A percentile compares a stretch with the other conserved stretches of the same genome.
These are phyloP conservation scores for Scutellaria galericulata DNA, from an alignment of 257 asterid species.

Conservation along the genomic window DNA sequence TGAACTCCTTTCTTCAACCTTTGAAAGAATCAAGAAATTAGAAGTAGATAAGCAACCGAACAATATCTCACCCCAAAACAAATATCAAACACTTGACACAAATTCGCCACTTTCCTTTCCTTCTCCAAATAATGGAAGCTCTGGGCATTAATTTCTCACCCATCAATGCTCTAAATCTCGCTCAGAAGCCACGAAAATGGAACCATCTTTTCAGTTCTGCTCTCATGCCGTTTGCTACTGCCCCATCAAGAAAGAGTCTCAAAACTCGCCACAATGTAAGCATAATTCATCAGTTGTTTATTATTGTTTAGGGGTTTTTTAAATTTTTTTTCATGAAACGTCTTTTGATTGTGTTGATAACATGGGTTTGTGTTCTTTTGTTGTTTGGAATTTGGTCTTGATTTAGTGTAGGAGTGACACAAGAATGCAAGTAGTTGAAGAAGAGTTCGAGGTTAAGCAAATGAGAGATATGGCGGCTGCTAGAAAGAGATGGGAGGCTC, in stretches of 20 bases:
- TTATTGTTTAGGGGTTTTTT: neutral
- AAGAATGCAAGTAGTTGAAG: constrained; percentile 81
- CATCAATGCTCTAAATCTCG: constrained; percentile 42
- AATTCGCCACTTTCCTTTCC: constrained; percentile 14
- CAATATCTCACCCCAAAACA: neutral
- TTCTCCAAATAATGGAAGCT: constrained; percentile 54
- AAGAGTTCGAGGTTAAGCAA: constrained; percentile 93
- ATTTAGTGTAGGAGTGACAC: constrained; percentile 49
- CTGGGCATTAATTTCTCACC: constrained; percentile 51
- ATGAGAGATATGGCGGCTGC: constrained; percentile 98
- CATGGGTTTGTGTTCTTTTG: constrained; percentile 22
- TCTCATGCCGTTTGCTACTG: constrained; percentile 36
- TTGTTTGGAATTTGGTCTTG: constrained; percentile 30
- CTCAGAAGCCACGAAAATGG: constrained; percentile 43
- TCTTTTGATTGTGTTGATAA: constrained; percentile 23
- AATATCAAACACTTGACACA: neutral
- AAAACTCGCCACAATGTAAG: constrained; percentile 47
- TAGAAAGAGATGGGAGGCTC: constrained; percentile 93
- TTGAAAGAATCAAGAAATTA: constrained; percentile 19
- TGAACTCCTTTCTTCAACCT: constrained; percentile 1
- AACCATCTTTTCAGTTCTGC: constrained; percentile 42
- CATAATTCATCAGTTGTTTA: neutral
- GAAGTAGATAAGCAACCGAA: neutral
- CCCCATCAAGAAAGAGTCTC: constrained; percentile 39
- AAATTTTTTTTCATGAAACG: too few species aligned